phyloP scores from a whole-genome alignment of 2,329 filamentous ascomycete species.

The Ophiocordyceps camponoti-floridani region DNA sequence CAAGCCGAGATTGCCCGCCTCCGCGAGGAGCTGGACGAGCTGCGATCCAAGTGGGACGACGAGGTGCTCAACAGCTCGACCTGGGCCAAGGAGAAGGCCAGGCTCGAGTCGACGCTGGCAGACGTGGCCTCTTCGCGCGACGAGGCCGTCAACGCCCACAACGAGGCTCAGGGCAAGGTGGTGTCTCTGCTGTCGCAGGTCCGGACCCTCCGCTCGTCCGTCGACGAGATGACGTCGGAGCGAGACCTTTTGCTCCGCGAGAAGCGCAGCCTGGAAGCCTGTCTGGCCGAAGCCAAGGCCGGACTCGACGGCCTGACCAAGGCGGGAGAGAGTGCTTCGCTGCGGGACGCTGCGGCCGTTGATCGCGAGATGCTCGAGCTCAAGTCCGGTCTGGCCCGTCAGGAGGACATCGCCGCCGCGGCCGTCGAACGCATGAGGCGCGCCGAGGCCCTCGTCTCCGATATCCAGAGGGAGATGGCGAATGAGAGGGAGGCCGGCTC shows the following conservation, averaged over 20 bases:
- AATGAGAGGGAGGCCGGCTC: constrained; percentile 69
- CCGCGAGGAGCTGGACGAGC: constrained; percentile 88
- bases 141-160: constrained; percentile 82
- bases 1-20: constrained; percentile 75
- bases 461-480: constrained; percentile 85
- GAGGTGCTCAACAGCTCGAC: constrained; percentile 95
- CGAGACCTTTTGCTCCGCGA: constrained; percentile 72
- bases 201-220: constrained; percentile 59
- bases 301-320: constrained; percentile 76
- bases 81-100: constrained; percentile 94
- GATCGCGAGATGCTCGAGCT: constrained; percentile 82
- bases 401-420: constrained; percentile 80
- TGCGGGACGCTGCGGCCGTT: constrained; percentile 75
- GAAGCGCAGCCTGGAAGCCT: constrained; percentile 74
- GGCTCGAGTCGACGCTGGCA: constrained; percentile 74
- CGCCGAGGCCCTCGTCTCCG: constrained; percentile 68
- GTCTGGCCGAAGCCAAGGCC: constrained; percentile 72
- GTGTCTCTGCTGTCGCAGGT: constrained; percentile 83
- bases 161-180: constrained; percentile 85
- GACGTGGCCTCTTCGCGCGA: constrained; percentile 84
- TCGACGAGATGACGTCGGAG: constrained; percentile 75
- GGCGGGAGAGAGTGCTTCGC: constrained; percentile 60
- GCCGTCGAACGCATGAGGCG: constrained; percentile 95
- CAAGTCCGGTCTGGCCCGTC: constrained; percentile 74
- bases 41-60: constrained; percentile 94